These are phyloP conservation scores for Thermothielavioides terrestris DNA, from an alignment of 495 filamentous ascomycete species.

Conservation along the genomic window DNA sequence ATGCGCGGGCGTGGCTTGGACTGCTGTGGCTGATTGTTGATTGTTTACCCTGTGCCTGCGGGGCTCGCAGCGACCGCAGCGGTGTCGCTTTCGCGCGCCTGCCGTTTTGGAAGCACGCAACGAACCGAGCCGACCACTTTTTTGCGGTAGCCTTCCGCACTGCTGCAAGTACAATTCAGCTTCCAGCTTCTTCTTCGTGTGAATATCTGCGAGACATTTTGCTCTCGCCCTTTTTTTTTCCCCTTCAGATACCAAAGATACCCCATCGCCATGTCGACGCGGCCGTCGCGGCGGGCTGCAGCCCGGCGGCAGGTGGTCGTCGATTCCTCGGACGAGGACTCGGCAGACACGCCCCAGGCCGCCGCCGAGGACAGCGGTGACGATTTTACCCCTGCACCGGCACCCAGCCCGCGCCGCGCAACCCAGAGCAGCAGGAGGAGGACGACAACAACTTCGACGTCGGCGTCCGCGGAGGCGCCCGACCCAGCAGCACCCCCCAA, in stretches of 20 bases:
- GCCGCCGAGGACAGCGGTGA: slow-evolving; percentile 58
- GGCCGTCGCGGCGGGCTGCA: slow-evolving; percentile 68
- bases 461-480: slow-evolving; percentile 3
- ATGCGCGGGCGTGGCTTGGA: slow-evolving; percentile 11
- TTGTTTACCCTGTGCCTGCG: slow-evolving; percentile 30
- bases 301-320: slow-evolving; percentile 59
- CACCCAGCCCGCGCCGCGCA: slow-evolving; percentile 33
- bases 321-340: slow-evolving; percentile 68
- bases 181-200: background rate
- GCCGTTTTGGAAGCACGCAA: slow-evolving; percentile 7
- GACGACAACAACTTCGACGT: slow-evolving; percentile 18
- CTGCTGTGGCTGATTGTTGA: slow-evolving; percentile 16
- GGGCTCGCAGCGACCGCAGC: slow-evolving; percentile 10
- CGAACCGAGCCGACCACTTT: background rate
- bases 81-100: slow-evolving; percentile 12
- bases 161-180: background rate
- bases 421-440: slow-evolving; percentile 52
- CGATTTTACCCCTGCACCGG: slow-evolving; percentile 70
- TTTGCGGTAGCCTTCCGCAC: background rate
- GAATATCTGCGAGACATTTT: background rate
- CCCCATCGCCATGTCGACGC: slow-evolving; percentile 46
- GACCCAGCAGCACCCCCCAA: slow-evolving; percentile 12
- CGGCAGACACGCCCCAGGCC: slow-evolving; percentile 46
- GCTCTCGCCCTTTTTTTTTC: background rate
- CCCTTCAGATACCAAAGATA: slow-evolving; percentile 2